Evolutionary conservation across 2,329 filamentous ascomycete species (phyloP).

Genomic region (Penicillium hesseltinei): DNA sequence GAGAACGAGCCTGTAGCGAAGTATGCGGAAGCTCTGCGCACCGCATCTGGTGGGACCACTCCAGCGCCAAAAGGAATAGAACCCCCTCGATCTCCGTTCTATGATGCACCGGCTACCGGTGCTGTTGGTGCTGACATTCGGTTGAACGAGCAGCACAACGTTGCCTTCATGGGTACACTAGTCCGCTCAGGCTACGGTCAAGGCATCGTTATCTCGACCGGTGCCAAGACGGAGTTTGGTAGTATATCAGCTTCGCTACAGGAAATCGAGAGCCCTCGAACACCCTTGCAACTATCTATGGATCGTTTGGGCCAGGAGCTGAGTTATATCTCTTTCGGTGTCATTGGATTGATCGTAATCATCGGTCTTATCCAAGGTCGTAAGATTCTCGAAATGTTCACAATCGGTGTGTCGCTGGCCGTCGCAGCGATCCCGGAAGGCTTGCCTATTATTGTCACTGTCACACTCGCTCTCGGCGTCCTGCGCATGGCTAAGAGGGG

Average conservation of each 20-base stretch:
- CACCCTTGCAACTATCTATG: conserved; percentile 93
- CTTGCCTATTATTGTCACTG: conserved; percentile 95
- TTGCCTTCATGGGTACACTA: conserved; percentile 96
- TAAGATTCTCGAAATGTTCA: conserved; percentile 88
- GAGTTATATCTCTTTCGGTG: conserved; percentile 92
- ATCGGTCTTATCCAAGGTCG: conserved; percentile 90
- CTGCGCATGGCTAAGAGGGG: conserved; percentile 94
- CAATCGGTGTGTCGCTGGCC: conserved; percentile 92
- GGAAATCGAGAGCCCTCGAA: conserved; percentile 91
- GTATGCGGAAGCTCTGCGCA: conserved; percentile 60
- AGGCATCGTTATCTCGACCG: conserved; percentile 95
- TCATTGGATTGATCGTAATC: conserved; percentile 89
- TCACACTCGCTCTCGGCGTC: conserved; percentile 90
- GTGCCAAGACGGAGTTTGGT: conserved; percentile 89
- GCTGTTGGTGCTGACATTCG: conserved; percentile 64
- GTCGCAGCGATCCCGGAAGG: conserved; percentile 96
- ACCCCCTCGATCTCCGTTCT: conserved; percentile 55
- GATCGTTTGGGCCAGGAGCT: conserved; percentile 94
- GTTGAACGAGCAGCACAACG: conserved; percentile 76
- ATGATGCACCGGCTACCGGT: conserved; percentile 57
- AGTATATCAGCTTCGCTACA: conserved; percentile 92
- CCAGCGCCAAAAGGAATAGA: conserved; percentile 32
- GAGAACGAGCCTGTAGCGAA: conserved; percentile 93
- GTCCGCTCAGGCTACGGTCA: conserved; percentile 94
- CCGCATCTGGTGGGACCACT: conserved; percentile 30